Base-by-base conservation (phyloP, 345 rosid genomes). In the Garcia nutans region DNA sequence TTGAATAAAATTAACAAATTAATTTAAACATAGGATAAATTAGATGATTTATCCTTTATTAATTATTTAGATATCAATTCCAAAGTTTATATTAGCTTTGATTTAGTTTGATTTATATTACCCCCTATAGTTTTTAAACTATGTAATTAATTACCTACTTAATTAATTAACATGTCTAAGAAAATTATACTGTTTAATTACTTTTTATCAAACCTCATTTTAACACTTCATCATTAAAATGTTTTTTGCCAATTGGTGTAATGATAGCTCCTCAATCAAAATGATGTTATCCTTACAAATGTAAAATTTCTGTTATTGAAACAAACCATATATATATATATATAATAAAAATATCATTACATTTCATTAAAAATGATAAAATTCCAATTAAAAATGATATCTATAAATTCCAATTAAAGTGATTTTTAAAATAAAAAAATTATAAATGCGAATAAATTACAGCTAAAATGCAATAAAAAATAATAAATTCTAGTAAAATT, bases 201-300 rank as follows among this genome's bases (percentile, higher is more conserved):
- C 75, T 55, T 73, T 50, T 85, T 77, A 66, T 55, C 68, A 65
- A 61, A 61, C 81, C 73, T 44, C 26, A 65, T 1, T 57, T 75
- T 78, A 41, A 31, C 65, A 45, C 44, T 49, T 63, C 77, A 70
- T 77, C 13, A 71, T 74, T 64, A 12, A 33, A 71, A 28, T 71
- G 61, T 3, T 74, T 74, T 7, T 31, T 47, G 16, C 17, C 68
- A 60, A 47, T 71, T 37, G 63, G 16, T 56, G 26, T 13, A 44
- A 72, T 61, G 64, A 65, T 74, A 69, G 12, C 61, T 49, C 31
- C 7, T 61, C 28, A 17, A 72, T 28, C 45, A 72, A 72, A 19
- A 15, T 60, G 11, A 23, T 72, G 31, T 10, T 10, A 26, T 59
- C 6, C 6, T 72, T 42, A 60, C 54, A 45, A 47, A 26, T 26